Evolutionary conservation across 176 grass and related monocot genomes (phyloP).

Genomic region (Zizania latifolia): DNA sequence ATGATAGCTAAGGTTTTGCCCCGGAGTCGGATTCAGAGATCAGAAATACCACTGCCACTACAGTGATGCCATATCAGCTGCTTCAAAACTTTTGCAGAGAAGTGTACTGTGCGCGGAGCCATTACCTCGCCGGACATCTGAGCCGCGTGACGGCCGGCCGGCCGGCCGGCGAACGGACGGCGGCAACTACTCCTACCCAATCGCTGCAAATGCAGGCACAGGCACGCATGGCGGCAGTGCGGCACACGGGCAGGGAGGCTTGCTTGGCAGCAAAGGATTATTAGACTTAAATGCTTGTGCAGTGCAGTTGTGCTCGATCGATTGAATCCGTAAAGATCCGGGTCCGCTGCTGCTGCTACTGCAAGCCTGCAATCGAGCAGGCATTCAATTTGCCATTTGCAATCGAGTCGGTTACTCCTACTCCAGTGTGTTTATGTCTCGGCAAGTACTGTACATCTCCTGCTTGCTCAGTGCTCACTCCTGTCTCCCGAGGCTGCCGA

Average conservation of each 20-base stretch:
- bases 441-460: neutral
- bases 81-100: neutral
- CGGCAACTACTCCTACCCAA: neutral
- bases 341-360: neutral
- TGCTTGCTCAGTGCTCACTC: neutral
- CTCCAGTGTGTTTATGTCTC: neutral
- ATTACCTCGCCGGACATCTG: neutral
- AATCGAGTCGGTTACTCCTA: neutral
- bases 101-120: neutral
- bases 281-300: neutral
- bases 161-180: neutral
- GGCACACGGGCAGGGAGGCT: neutral
- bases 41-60: neutral
- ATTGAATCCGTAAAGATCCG: neutral
- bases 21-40: neutral
- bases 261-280: constrained; percentile 4
- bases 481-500: neutral
- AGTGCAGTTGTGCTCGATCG: neutral
- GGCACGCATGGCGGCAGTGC: neutral
- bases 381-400: neutral
- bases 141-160: too few relatives aligned
- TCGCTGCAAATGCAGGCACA: neutral
- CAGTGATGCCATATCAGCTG: neutral
- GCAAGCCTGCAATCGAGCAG: neutral
- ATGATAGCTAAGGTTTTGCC: neutral